A percentile compares a stretch with the other conserved stretches of the same genome.
Evolutionary conservation across 2,329 filamentous ascomycete genomes (phyloP).

Genomic region (Teratosphaeria gauchensis): DNA sequence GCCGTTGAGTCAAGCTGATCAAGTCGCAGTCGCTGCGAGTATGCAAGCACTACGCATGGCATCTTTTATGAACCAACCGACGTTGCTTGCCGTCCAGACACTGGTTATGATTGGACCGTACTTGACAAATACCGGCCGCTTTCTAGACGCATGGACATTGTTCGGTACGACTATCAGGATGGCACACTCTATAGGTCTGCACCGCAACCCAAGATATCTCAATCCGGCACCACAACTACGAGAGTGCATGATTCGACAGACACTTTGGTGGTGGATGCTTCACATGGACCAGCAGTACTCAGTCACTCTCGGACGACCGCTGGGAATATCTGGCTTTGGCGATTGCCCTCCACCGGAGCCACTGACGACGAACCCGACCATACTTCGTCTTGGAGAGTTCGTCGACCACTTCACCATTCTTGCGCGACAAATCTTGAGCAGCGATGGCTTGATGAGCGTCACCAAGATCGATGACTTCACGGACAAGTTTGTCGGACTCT

Average conservation of each 20-base stretch:
- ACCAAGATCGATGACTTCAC: constrained; percentile 39
- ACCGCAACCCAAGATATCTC: constrained; percentile 39
- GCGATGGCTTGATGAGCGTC: constrained; percentile 31
- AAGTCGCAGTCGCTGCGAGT: constrained; percentile 34
- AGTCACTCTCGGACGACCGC: constrained; percentile 39
- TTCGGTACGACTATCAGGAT: constrained; percentile 41
- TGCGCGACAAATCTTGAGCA: constrained; percentile 39
- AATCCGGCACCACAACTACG: constrained; percentile 33
- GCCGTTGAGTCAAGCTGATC: not conserved
- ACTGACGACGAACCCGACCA: constrained; percentile 34
- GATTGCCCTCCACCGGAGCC: constrained; percentile 39
- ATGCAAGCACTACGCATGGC: constrained; percentile 42
- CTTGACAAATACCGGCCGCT: constrained; percentile 40
- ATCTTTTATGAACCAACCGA: constrained; percentile 41
- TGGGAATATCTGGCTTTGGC: constrained; percentile 41
- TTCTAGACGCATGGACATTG: constrained; percentile 41
- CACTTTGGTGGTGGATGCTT: constrained; percentile 45
- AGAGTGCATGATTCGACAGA: constrained; percentile 34
- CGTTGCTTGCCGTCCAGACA: constrained; percentile 36
- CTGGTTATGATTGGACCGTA: constrained; percentile 41
- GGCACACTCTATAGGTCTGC: constrained; percentile 41
- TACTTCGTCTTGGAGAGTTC: constrained; percentile 37
- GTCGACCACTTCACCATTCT: constrained; percentile 39
- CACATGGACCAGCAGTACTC: constrained; percentile 44
- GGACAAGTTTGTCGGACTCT: constrained; percentile 32